Base-by-base conservation (phyloP, 2,329 filamentous ascomycete species). In the Thielaviopsis populi region DNA sequence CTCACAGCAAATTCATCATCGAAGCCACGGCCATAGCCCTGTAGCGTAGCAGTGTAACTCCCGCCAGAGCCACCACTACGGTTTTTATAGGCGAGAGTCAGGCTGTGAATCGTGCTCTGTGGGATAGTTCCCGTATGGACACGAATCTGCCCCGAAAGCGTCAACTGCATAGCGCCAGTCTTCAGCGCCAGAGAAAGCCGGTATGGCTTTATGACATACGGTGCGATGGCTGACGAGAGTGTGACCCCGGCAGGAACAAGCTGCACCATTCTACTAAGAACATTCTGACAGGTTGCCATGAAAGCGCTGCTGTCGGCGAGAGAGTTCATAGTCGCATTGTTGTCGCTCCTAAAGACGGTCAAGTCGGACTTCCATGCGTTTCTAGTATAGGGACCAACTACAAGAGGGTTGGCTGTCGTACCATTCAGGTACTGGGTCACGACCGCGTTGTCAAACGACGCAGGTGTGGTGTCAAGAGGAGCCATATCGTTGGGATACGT, bases 201-300 rank as follows among this genome's bases (percentile, higher is more conserved):
- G 61, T 80, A 79, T 2, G 83, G 83, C 73, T 85, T 86, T 68
- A 84, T 76, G 17, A 76, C 76, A 70, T 85, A 85, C 0, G 82
- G 80, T 10, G 72, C 71, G 63, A 85, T 77, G 1, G 79, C 75
- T 59, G 78, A 78, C 0, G 78, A 77, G 2, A 85, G 75, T 0
- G 72, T 73, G 2, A 83, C 79, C 2, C 74, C 74, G 2, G 72
- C 69, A 1, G 82, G 82, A 0, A 85, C 81, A 3, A 78, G 75
- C n/a, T 86, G 80, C 65, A 85, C 82, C 82, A 85, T 80, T 69
- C 79, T 80, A 69, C 82, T 79, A 46, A 85, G 72, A 19, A 84
- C 75, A 3, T 70, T 73, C 67, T 75, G 72, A 70, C 83, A 86
- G 19, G 74, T 72, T 22, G 68, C 74, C 46, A 72, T 72, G 72